Conservation (phyloP, 2,329 filamentous ascomycete genomes). For the Paraconiothyrium brasiliense region DNA sequence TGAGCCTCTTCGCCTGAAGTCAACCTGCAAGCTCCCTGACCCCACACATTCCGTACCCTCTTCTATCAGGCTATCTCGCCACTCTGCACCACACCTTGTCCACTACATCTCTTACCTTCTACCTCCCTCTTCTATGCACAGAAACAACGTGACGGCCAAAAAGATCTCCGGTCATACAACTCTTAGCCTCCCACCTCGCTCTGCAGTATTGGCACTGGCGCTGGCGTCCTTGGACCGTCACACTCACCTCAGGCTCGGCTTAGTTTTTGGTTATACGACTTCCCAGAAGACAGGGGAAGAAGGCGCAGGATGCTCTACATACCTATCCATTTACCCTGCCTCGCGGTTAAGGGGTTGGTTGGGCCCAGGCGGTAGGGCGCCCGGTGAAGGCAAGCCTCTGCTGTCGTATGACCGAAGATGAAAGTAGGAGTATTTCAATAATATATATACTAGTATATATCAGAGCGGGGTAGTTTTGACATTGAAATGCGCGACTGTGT, state of each 20-base stretch:
- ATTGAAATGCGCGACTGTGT: not conserved
- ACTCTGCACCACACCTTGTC: not conserved
- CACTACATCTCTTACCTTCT: not conserved
- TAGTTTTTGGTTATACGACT: not conserved
- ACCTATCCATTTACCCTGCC: not conserved
- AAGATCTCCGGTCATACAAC: conserved; percentile 7
- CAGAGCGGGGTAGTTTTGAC: not conserved
- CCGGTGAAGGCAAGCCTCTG: conserved; percentile 3
- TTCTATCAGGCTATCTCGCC: not conserved
- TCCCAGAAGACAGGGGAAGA: conserved; percentile 8
- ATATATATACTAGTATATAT: conserved; percentile 5
- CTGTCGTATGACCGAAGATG: conserved; percentile 8
- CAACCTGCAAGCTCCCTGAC: not conserved
- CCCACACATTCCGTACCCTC: not conserved
- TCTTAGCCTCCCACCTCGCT: conserved; percentile 1
- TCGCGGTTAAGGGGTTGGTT: conserved; percentile 6
- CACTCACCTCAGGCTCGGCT: not conserved
- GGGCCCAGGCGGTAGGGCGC: not conserved
- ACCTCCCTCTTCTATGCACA: not conserved
- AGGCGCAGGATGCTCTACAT: not conserved
- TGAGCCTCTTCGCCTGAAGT: not conserved
- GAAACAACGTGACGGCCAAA: not conserved
- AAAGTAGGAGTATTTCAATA: not conserved
- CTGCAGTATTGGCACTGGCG: not conserved
- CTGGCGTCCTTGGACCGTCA: not conserved